Base-by-base conservation (phyloP, 371 early-diverging fungal species). In the Mortierella polycephala region DNA sequence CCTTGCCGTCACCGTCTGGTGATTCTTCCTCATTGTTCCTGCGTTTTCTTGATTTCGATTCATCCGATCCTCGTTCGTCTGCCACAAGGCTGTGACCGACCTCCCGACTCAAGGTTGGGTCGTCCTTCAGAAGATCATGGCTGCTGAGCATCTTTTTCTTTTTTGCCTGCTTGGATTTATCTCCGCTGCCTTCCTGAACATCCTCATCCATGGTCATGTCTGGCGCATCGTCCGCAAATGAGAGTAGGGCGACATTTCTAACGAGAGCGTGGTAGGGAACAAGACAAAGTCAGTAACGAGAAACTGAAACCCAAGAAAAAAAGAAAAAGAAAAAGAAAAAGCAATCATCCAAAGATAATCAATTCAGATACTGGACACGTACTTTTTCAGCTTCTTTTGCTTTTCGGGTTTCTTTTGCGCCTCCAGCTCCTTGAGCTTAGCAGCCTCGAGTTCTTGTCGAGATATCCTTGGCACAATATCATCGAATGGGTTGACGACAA, bases 401-500 rank as follows among this genome's bases (percentile, higher is more conserved):
- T 87, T 90, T 50, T 87, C 85, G 5, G 84, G 73, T 46, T 82
- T 84, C 70, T 69, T 84, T 69, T 53, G 65, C 60, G 70, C 81
- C 46, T 75, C 80, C 52, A 73, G 47, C 52, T 84, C 86, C 18
- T 51, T 83, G 81, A 58, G 84, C 55, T 57, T 70, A 63, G 84
- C 82, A 4, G 82, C 74, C 45, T 80, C 81, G 14, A 75, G 81
- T 57, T 93, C 93, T 40, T 82, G 84, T 7, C 88, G 85, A 0
- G 91, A 87, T n/a, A 88, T 88, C 20, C 98, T 86, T 5, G 95
- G 95, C 1, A 91, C 83, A 56, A 98, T 96, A 76, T 98, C 98
- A 51, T 95, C 91, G 83, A 97, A 97, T 6, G 97, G 98, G 74
- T 96, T 96, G 30, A 88, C 80, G 14, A 96, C 81, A 3, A 98